Conservation (phyloP, 805 yeast species). For the Candida sanyiensis region DNA sequence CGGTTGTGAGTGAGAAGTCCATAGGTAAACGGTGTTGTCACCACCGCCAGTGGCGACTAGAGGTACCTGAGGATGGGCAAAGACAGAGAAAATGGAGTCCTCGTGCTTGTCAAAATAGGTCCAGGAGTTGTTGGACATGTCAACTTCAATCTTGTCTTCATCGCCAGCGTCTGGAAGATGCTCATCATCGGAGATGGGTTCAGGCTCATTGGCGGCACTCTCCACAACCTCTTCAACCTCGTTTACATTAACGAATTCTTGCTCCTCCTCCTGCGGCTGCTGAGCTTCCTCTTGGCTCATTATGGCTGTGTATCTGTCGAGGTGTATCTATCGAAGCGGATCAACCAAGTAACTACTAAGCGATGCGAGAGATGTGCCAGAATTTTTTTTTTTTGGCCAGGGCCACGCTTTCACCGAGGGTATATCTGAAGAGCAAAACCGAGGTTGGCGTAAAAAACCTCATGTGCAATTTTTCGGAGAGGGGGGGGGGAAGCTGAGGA, state of each 20-base stretch:
- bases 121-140: slow-evolving; percentile 83
- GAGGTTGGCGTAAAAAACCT: no score
- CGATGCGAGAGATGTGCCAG: no score
- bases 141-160: slow-evolving; percentile 62
- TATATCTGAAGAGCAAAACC: no score
- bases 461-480: no score
- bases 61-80: slow-evolving; percentile 80
- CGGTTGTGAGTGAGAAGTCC: slow-evolving; percentile 89
- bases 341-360: no score
- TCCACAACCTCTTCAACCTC: slow-evolving; percentile 41
- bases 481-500: no score
- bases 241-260: slow-evolving; percentile 34
- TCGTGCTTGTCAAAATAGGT: slow-evolving; percentile 84
- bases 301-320: no score
- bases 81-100: slow-evolving; percentile 81
- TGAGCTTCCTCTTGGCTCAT: slow-evolving; percentile 13
- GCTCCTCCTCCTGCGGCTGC: slow-evolving; percentile 26
- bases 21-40: slow-evolving; percentile 79
- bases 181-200: slow-evolving; percentile 28
- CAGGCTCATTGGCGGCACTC: slow-evolving; percentile 22
- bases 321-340: no score
- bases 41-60: slow-evolving; percentile 93
- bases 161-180: slow-evolving; percentile 29
- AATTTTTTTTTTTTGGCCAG: background rate
- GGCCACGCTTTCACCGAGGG: no score